phyloP scores from a whole-genome alignment of 2,329 filamentous ascomycete genomes.

The Nemania sp. region DNA sequence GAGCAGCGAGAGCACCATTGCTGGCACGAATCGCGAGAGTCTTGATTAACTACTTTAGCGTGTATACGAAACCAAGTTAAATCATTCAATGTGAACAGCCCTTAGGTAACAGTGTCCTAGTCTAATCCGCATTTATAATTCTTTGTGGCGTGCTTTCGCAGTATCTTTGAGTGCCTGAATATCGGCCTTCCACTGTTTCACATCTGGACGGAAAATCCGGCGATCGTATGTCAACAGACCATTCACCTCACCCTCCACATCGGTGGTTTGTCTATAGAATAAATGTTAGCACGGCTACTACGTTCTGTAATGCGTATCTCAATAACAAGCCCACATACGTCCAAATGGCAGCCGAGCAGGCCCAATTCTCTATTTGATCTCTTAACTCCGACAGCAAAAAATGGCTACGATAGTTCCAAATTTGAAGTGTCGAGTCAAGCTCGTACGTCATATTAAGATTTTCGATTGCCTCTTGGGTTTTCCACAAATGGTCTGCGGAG shows the following conservation, averaged over 20 bases:
- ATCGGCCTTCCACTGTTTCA: slow-evolving; percentile 61
- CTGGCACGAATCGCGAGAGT: too few relatives aligned
- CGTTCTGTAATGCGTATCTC: not conserved
- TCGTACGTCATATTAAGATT: slow-evolving; percentile 70
- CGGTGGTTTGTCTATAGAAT: slow-evolving; percentile 61
- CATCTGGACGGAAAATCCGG: slow-evolving; percentile 59
- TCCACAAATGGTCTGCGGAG: slow-evolving; percentile 67
- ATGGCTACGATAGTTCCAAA: slow-evolving; percentile 69
- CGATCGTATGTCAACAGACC: slow-evolving; percentile 72
- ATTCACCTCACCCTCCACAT: slow-evolving; percentile 76
- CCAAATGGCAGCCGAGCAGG: slow-evolving; percentile 70
- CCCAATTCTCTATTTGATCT: slow-evolving; percentile 61
- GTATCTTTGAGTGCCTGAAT: slow-evolving; percentile 64
- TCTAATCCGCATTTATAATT: slow-evolving; percentile 11
- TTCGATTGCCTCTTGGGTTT: slow-evolving; percentile 60
- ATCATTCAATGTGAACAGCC: too few relatives aligned
- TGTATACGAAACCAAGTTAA: not conserved
- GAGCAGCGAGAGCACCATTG: too few relatives aligned
- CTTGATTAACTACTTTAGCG: not conserved
- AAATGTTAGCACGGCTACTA: slow-evolving; percentile 9
- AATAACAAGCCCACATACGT: slow-evolving; percentile 45
- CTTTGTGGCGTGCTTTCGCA: slow-evolving; percentile 40
- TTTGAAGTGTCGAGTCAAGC: slow-evolving; percentile 57
- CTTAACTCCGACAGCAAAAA: slow-evolving; percentile 62
- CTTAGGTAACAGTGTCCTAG: too few relatives aligned